A percentile compares a stretch with the other conserved stretches of the same genome.
Conservation (phyloP, 805 yeast species). For the Cyberlindnera maritima region DNA sequence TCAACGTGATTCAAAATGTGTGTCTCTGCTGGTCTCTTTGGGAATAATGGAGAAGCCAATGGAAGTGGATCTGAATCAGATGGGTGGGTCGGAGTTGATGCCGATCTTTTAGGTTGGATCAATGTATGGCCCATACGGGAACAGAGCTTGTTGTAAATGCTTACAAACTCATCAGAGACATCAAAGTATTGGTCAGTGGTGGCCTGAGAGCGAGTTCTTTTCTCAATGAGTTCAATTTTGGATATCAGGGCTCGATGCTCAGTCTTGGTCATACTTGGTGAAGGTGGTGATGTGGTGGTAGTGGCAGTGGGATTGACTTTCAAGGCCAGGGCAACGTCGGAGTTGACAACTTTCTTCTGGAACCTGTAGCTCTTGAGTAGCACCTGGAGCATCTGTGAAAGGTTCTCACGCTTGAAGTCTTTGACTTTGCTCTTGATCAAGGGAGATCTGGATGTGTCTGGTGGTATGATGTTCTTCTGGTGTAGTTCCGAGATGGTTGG, state of each 20-base stretch:
- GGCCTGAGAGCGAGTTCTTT: not conserved
- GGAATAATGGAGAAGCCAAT: too few species aligned
- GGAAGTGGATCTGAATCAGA: not conserved
- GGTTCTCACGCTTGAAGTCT: conserved; percentile 14
- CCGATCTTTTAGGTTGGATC: not conserved
- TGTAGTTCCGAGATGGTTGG: conserved; percentile 21
- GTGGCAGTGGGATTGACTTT: too few species aligned
- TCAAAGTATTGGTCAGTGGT: not conserved
- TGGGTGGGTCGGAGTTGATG: not conserved
- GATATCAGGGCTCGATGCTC: conserved; percentile 5
- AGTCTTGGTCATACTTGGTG: not conserved
- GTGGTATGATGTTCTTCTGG: conserved; percentile 19
- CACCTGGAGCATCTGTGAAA: conserved; percentile 19
- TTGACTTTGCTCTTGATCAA: conserved; percentile 9
- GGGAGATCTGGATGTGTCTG: conserved; percentile 6
- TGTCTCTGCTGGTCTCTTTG: not conserved
- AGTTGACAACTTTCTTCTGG: conserved; percentile 11
- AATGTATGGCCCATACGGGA: conserved; percentile 2
- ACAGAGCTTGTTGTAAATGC: conserved; percentile 8
- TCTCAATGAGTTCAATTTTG: conserved; percentile 7
- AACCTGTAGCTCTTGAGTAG: conserved; percentile 17
- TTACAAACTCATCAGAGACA: conserved; percentile 13
- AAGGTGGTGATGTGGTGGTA: too few species aligned
- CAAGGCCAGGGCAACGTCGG: not conserved
- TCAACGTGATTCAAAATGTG: conserved; percentile 1